Evolutionary conservation across 495 filamentous ascomycete genomes (phyloP), one percentile per base, ranked within the genome.

Genomic region (Achaetomiella virescens): DNA sequence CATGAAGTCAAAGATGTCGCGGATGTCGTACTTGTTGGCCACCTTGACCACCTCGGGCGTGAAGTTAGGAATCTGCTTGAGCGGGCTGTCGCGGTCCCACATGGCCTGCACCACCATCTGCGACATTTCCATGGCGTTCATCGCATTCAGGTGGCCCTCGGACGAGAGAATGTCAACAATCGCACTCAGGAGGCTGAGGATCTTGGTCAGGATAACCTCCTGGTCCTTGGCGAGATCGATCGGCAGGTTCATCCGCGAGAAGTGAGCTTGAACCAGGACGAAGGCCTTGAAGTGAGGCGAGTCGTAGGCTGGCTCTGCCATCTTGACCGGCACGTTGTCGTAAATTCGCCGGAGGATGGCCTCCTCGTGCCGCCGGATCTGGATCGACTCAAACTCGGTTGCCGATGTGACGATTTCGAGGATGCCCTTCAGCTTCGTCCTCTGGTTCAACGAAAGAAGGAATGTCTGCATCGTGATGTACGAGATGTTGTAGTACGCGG

Each of bases 391-490:
- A 55, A 97, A 97, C 69, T 99, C 93, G 9, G 91, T 93, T 3
- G 93, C 95, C 18, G 93, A 95, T 0, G 93, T 97, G 61, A 97
- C 86, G 61, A 99, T 97, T 68, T 99, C 93, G 48, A 99, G 74
- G 31, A 99, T 93, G 38, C 88, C 89, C 77, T 97, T 97, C 54
- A 97, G 81, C 73, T 95, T 97, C 4, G 90, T 96, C 54, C 85
- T 87, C 40, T 81, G 84, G 2, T 80, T 90, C 27, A 99, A 77
- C 21, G 95, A 97, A n/a, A 97, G 78, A n/a, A 97, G 76, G 80
- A 97, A 95, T 5, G 95, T 99, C 72, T 99, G 91, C 93, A 97
- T 97, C 21, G 93, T 99, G 71, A 96, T 87, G 74, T 97, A 96
- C 17, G 95, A 97, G 58, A 99, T 96, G 69, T 97, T 97, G 80